Conservation (phyloP, 495 filamentous ascomycete species). For the Hypoxylon perforatum region DNA sequence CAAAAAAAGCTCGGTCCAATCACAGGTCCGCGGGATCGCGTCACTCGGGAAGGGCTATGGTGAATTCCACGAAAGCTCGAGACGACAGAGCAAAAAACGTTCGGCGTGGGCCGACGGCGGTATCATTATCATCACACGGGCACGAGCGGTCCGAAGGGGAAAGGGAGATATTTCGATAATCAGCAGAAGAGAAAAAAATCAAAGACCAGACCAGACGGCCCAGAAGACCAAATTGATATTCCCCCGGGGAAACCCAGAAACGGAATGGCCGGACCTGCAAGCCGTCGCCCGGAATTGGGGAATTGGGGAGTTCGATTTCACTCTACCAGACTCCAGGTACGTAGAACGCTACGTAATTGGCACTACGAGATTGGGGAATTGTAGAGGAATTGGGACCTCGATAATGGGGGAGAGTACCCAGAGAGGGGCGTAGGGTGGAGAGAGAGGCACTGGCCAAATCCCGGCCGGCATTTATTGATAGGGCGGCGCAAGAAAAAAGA, state of each 20-base stretch:
- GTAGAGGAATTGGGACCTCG: too few species aligned
- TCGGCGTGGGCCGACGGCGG: slow-evolving; percentile 38
- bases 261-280: slow-evolving; percentile 1
- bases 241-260: background rate
- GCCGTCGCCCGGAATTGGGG: background rate
- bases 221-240: background rate
- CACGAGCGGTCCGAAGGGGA: background rate
- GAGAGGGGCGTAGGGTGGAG: background rate
- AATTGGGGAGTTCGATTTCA: too few species aligned
- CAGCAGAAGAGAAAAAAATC: background rate
- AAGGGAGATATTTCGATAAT: background rate
- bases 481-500: slow-evolving; percentile 17
- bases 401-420: too few species aligned
- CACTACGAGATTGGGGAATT: slow-evolving; percentile 3
- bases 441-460: slow-evolving; percentile 26
- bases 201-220: background rate
- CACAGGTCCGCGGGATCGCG: slow-evolving; percentile 31
- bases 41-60: slow-evolving; percentile 31
- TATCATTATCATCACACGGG: slow-evolving; percentile 28
- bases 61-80: slow-evolving; percentile 7
- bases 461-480: slow-evolving; percentile 43
- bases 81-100: slow-evolving; percentile 2
- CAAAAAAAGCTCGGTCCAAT: slow-evolving; percentile 19
- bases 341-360: slow-evolving; percentile 15
- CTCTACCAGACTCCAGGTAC: background rate